Percentiles rank a stretch among this genome's conserved stretches.
Conservation (phyloP, 2,329 filamentous ascomycete genomes). For the Diaporthe helianthi region DNA sequence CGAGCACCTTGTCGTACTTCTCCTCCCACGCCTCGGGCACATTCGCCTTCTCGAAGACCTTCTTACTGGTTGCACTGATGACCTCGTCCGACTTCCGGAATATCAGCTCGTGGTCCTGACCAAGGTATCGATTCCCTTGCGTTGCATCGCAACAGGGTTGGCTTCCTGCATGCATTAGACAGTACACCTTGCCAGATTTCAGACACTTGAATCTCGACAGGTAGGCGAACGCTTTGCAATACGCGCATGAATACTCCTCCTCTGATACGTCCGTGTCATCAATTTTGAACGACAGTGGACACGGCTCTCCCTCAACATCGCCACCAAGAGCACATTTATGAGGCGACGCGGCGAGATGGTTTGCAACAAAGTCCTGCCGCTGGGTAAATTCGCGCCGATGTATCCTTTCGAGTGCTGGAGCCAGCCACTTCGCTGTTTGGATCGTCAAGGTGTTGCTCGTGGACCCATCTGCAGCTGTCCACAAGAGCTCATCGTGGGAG, state of each 20-base stretch:
- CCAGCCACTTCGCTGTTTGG: slow-evolving; percentile 93
- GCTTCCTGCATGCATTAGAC: slow-evolving; percentile 79
- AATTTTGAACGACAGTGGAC: slow-evolving; percentile 67
- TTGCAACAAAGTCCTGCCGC: slow-evolving; percentile 71
- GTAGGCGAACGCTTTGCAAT: slow-evolving; percentile 93
- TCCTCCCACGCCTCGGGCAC: slow-evolving; percentile 89
- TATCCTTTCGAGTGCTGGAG: slow-evolving; percentile 83
- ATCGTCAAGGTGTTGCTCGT: slow-evolving; percentile 72
- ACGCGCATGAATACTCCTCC: slow-evolving; percentile 89
- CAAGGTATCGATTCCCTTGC: slow-evolving; percentile 71
- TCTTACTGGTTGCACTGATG: slow-evolving; percentile 72
- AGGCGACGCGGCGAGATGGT: slow-evolving; percentile 62
- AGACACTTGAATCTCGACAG: slow-evolving; percentile 89
- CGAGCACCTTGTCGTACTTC: slow-evolving; percentile 84
- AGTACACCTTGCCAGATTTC: slow-evolving; percentile 81
- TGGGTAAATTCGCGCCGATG: slow-evolving; percentile 74
- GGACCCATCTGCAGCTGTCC: slow-evolving; percentile 85
- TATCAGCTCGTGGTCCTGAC: slow-evolving; percentile 75
- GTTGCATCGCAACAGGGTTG: slow-evolving; percentile 80
- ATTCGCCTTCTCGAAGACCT: slow-evolving; percentile 83
- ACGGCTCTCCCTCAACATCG: slow-evolving; percentile 55
- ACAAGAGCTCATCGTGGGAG: slow-evolving; percentile 92
- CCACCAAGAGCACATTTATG: slow-evolving; percentile 63
- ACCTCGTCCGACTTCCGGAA: slow-evolving; percentile 79
- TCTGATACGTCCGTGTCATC: slow-evolving; percentile 81